Evolutionary conservation across 192 early-diverging fungal species (phyloP).

Genomic region (Lobosporangium transversale): DNA sequence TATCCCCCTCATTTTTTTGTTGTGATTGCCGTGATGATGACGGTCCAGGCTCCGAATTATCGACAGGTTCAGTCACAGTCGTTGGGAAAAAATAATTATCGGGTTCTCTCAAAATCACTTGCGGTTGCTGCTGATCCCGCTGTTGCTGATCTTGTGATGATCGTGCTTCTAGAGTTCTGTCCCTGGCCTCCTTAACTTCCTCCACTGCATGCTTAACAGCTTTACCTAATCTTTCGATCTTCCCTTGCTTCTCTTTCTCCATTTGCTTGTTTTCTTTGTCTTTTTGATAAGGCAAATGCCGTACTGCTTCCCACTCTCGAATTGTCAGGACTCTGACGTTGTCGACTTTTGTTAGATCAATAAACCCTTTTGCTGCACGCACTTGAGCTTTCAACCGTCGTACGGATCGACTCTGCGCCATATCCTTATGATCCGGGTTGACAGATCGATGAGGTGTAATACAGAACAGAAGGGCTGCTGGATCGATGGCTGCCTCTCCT

Average conservation of each 20-base stretch:
- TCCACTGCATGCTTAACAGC: not conserved
- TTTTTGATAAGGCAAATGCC: conserved; percentile 19
- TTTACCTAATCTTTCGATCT: conserved; percentile 5
- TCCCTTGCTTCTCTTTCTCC: not conserved
- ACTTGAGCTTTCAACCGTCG: conserved; percentile 46
- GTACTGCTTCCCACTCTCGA: conserved; percentile 21
- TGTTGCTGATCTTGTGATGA: conserved; percentile 7
- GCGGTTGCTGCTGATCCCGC: too few relatives aligned
- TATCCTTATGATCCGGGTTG: conserved; percentile 38
- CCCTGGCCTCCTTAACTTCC: conserved; percentile 7
- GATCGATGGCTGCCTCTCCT: conserved; percentile 33
- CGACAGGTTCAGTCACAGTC: not conserved
- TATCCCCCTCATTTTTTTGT: not conserved
- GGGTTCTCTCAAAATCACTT: conserved; percentile 13
- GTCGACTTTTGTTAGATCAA: conserved; percentile 43
- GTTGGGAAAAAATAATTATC: conserved; percentile 47
- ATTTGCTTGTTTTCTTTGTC: conserved; percentile 5
- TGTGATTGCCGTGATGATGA: not conserved
- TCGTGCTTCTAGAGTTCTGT: too few relatives aligned
- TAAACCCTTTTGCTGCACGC: conserved; percentile 34
- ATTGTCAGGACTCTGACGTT: conserved; percentile 18
- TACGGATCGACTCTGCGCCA: conserved; percentile 47
- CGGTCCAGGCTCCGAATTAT: not conserved
- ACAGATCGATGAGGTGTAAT: conserved; percentile 46
- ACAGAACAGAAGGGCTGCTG: conserved; percentile 38